Evolutionary conservation across 495 filamentous ascomycete genomes (phyloP).

Genomic region (Rostrohypoxylon terebratum): DNA sequence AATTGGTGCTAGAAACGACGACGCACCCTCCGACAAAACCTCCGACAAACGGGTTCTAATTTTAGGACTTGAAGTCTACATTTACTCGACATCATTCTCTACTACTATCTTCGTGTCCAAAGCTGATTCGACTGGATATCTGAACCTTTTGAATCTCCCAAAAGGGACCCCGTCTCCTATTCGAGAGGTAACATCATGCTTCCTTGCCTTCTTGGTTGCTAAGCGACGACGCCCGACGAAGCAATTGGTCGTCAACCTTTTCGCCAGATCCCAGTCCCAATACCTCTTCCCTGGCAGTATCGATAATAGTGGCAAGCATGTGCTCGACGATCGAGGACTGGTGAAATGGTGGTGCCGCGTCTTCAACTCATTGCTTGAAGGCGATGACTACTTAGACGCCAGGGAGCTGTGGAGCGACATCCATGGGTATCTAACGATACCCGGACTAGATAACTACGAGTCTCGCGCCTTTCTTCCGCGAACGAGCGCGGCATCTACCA

Average conservation of each 20-base stretch:
- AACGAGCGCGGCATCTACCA: slow-evolving; percentile 56
- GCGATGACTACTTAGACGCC: slow-evolving; percentile 47
- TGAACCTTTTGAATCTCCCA: slow-evolving; percentile 71
- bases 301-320: slow-evolving; percentile 86
- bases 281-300: slow-evolving; percentile 95
- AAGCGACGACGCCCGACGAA: slow-evolving; percentile 74
- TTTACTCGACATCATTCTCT: slow-evolving; percentile 79
- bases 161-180: slow-evolving; percentile 76
- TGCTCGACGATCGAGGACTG: slow-evolving; percentile 89
- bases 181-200: slow-evolving; percentile 75
- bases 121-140: slow-evolving; percentile 93
- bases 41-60: slow-evolving; percentile 52
- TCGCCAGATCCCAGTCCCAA: slow-evolving; percentile 91
- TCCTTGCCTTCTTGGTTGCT: slow-evolving; percentile 78
- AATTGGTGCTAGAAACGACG: slow-evolving; percentile 55
- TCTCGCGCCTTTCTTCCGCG: slow-evolving; percentile 69
- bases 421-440: slow-evolving; percentile 85
- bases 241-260: slow-evolving; percentile 85
- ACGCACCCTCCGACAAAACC: background rate
- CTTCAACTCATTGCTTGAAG: slow-evolving; percentile 77
- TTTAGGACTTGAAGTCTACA: slow-evolving; percentile 68
- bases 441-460: slow-evolving; percentile 83
- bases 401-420: slow-evolving; percentile 53
- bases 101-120: slow-evolving; percentile 96
- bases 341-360: slow-evolving; percentile 96